Percentiles rank a stretch among this genome's conserved stretches.
These are phyloP conservation scores for Seminavis robusta DNA, from an alignment of 108 stramenopile genomes.

Conservation along the genomic window DNA sequence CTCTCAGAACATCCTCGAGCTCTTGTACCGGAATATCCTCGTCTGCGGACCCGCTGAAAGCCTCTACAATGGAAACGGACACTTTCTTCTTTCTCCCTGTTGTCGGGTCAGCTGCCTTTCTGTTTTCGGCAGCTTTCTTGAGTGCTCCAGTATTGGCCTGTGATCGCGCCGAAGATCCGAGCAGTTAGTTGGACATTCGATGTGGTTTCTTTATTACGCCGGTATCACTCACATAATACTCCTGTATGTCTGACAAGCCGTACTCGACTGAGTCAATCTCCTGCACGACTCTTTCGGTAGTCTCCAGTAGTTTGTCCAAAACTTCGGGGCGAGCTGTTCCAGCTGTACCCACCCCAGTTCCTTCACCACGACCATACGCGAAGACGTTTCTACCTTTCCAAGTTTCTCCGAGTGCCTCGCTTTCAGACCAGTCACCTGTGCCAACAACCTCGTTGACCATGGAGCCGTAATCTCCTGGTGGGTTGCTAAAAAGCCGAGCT, in stretches of 20 bases:
- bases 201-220: neutral
- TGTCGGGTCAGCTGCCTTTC: slow-evolving; percentile 37
- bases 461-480: slow-evolving; percentile 68
- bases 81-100: slow-evolving; percentile 56
- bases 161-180: slow-evolving; percentile 73
- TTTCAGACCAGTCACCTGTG: slow-evolving; percentile 80
- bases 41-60: slow-evolving; percentile 46
- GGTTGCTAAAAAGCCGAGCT: slow-evolving; percentile 79
- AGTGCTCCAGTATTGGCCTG: slow-evolving; percentile 85
- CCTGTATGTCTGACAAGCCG: slow-evolving; percentile 81
- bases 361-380: slow-evolving; percentile 71
- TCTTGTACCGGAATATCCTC: slow-evolving; percentile 62
- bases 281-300: slow-evolving; percentile 83
- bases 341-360: slow-evolving; percentile 32
- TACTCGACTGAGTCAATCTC: slow-evolving; percentile 88
- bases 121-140: slow-evolving; percentile 81
- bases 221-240: neutral
- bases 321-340: slow-evolving; percentile 68
- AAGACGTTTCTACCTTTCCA: slow-evolving; percentile 75
- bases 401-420: slow-evolving; percentile 70
- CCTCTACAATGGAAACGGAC: slow-evolving; percentile 76
- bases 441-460: slow-evolving; percentile 86
- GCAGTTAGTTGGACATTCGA: neutral
- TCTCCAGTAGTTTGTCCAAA: slow-evolving; percentile 62
- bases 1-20: slow-evolving; percentile 80